Base-by-base conservation (phyloP, 306 rosid genomes). In the Carpinus viminea region DNA sequence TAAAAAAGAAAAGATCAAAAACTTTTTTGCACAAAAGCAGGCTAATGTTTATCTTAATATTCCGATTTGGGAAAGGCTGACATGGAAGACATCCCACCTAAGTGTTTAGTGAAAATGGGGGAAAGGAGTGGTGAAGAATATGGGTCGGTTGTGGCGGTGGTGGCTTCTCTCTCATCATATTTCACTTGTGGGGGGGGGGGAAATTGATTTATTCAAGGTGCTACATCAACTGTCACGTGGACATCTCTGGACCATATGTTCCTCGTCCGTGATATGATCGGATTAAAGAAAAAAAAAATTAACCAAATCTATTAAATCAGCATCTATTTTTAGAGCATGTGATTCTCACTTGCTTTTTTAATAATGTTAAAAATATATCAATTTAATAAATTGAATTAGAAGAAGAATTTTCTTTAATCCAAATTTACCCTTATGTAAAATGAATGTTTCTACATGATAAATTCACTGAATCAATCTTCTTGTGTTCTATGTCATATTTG, bases 21-120 rank as follows among this genome's bases (percentile, higher is more conserved):
- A 54, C 85, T 87, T 87, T 87, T 43, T 73, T 61, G 38, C 38
- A 53, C 15, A 55, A 79, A 74, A 79, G 83, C 31, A 77, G 53
- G 20, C 53, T 31, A 74, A 53, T 70, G 78, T 77, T 74, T 78
- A 66, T 79, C 52, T 17, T 24, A 80, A 15, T 62, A 82, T 76
- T 73, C 80, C 54, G 24, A 28, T 56, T 56, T 9, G 70, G 77
- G 73, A 74, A 70, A 26, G 56, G 53, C 41, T 64, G 24, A 18
- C 15, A 56, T 73, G 74, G 51, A 46, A 61, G 16, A 61, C 77
- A 70, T 54, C 43, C 73, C 60, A 41, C 70, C 70, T 26, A n/a
- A 45, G 51, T 3, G 43, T 55, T 11, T 4, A 20, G 68, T 34
- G 43, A 54, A 73, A 73, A 53, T 68, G 72, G 72, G 16, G 31